Evolutionary conservation across 495 filamentous ascomycete genomes (phyloP).

Genomic region (Neurospora sublineolata): DNA sequence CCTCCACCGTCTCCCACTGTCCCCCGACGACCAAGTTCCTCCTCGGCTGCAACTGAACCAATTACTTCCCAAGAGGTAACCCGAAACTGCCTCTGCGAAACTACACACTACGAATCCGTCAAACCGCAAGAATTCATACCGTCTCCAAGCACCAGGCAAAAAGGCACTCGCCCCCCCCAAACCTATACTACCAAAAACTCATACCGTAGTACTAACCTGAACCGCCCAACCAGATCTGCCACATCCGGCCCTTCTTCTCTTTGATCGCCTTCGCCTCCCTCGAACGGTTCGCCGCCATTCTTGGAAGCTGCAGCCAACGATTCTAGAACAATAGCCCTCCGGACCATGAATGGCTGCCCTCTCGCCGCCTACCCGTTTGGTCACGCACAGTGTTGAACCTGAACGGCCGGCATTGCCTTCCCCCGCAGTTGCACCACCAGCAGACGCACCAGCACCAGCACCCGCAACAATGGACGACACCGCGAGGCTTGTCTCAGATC

Average conservation of each 20-base stretch:
- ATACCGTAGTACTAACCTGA: neutral
- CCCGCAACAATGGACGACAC: conserved; percentile 35
- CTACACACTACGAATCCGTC: neutral
- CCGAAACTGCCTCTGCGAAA: neutral
- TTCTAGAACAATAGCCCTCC: neutral
- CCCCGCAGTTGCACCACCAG: neutral
- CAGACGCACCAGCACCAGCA: neutral
- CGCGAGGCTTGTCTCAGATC: conserved; percentile 34
- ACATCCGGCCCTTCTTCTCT: neutral
- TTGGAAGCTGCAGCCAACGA: neutral
- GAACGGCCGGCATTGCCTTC: conserved; percentile 3
- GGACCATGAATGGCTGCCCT: conserved; percentile 11
- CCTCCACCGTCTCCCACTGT: neutral
- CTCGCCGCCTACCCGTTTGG: conserved; percentile 6
- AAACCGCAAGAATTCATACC: neutral
- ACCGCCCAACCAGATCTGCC: neutral
- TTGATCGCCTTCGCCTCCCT: neutral
- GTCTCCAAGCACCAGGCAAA: neutral
- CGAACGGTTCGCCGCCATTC: neutral
- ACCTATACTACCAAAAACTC: neutral
- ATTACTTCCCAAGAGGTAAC: neutral
- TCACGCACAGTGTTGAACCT: conserved; percentile 12
- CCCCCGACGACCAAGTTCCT: neutral
- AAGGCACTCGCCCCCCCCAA: neutral
- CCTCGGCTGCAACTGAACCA: too few relatives aligned